Conservation (phyloP, 1,139 yeast species). For the Waltiozyma sp. region DNA sequence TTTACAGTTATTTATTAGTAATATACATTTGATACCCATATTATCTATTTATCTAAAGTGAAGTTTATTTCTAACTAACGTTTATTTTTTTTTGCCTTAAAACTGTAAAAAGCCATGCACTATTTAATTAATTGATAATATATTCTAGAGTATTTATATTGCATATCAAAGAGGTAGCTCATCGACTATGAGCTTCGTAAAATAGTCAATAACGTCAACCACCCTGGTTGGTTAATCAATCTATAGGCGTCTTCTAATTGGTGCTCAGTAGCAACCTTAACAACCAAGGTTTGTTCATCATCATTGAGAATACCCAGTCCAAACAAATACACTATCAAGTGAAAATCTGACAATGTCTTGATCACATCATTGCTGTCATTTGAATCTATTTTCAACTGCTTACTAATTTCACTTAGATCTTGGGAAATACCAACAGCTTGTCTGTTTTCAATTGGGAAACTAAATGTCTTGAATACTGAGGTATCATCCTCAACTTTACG, state of each 20-base stretch:
- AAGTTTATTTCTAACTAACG: no score
- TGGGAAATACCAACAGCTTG: constrained; percentile 66
- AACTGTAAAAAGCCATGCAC: no score
- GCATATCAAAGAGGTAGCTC: no score
- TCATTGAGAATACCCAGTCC: constrained; percentile 41
- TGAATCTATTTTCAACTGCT: constrained; percentile 34
- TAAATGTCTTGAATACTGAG: constrained; percentile 33
- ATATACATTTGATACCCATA: no score
- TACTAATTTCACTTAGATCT: constrained; percentile 40
- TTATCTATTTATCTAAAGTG: no score
- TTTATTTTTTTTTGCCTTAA: no score
- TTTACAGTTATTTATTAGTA: no score
- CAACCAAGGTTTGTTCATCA: constrained; percentile 38
- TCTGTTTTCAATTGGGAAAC: constrained; percentile 71
- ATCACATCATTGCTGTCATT: constrained; percentile 25
- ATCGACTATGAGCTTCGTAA: constrained; percentile 8
- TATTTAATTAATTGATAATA: no score
- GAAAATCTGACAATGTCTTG: constrained; percentile 55
- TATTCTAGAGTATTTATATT: no score
- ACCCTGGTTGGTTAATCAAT: constrained; percentile 56
- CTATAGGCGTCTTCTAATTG: constrained; percentile 36
- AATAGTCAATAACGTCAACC: constrained; percentile 66
- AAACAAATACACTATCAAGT: constrained; percentile 49
- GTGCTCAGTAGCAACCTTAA: constrained; percentile 28
- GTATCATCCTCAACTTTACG: constrained; percentile 42